A percentile compares a stretch with the other conserved stretches of the same genome.
Evolutionary conservation across 805 yeast genomes (phyloP).

Genomic region (Ogataea saltuana): DNA sequence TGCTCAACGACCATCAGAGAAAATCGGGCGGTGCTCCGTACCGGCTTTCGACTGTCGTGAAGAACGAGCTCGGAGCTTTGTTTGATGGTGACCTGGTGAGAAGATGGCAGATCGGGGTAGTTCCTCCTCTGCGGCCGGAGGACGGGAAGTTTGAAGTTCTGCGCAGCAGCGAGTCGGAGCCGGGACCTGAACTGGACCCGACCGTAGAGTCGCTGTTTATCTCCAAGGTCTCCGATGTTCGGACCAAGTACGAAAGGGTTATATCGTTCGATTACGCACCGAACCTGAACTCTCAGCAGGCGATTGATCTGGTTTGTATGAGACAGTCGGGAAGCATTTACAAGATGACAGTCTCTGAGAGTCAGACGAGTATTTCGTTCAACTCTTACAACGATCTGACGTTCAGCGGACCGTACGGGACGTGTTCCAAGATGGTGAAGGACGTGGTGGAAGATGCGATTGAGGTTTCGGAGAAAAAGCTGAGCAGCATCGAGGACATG

Average conservation of each 20-base stretch:
- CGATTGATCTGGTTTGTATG: constrained; percentile 77
- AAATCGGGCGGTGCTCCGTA: constrained; percentile 65
- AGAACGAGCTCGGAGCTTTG: constrained; percentile 75
- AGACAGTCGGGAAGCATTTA: constrained; percentile 88
- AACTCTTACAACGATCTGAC: constrained; percentile 69
- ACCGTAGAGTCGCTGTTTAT: constrained; percentile 72
- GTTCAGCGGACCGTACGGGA: constrained; percentile 59
- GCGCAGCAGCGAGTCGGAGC: no score
- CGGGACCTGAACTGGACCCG: no score
- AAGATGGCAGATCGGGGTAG: constrained; percentile 74
- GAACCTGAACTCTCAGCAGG: constrained; percentile 46
- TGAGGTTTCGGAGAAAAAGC: not conserved
- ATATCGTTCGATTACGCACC: constrained; percentile 84
- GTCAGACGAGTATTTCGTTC: constrained; percentile 61
- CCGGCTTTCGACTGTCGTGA: constrained; percentile 62
- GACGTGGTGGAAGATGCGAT: constrained; percentile 27
- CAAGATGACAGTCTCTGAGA: constrained; percentile 71
- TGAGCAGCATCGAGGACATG: constrained; percentile 1
- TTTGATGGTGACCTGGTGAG: constrained; percentile 77
- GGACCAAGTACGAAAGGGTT: constrained; percentile 77
- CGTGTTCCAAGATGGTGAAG: constrained; percentile 44
- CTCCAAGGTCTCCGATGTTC: constrained; percentile 70
- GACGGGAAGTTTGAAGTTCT: no score
- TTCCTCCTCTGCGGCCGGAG: constrained; percentile 40
- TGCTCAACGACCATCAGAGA: constrained; percentile 59